Conservation (phyloP, 1,139 yeast genomes). For the Geotrichum reessii region DNA sequence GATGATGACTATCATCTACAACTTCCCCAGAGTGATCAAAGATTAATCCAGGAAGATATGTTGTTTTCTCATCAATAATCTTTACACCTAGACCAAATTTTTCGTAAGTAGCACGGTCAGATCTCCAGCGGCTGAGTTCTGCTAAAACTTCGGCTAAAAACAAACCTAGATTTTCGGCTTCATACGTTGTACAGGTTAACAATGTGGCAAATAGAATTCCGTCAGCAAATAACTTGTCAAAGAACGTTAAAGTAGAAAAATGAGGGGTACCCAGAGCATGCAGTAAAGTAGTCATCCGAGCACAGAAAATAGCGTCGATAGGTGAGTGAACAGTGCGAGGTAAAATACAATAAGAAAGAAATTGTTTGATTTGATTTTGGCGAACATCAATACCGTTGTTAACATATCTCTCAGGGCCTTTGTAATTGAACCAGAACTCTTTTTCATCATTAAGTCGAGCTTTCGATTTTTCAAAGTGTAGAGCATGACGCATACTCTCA, state of each 20-base stretch:
- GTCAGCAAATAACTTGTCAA: constrained; percentile 48
- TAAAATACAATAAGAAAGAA: constrained; percentile 61
- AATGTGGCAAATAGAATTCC: constrained; percentile 54
- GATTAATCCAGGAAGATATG: constrained; percentile 29
- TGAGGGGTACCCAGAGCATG: constrained; percentile 43
- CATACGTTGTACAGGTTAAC: constrained; percentile 66
- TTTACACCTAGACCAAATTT: constrained; percentile 32
- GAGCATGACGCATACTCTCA: constrained; percentile 33
- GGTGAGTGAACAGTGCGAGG: constrained; percentile 80
- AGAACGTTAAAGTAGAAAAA: constrained; percentile 43
- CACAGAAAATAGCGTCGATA: constrained; percentile 71
- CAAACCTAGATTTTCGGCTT: constrained; percentile 78
- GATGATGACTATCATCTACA: constrained; percentile 24
- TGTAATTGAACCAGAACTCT: constrained; percentile 33
- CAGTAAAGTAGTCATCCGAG: constrained; percentile 52
- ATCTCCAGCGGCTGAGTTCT: constrained; percentile 44
- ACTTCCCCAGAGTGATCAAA: constrained; percentile 23
- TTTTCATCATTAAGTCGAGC: constrained; percentile 35
- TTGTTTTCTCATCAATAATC: constrained; percentile 18
- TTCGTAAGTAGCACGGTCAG: constrained; percentile 29
- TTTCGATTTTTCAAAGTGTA: constrained; percentile 34
- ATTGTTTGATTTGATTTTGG: constrained; percentile 33
- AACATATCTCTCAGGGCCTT: constrained; percentile 20
- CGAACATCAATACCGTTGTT: constrained; percentile 29
- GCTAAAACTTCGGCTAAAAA: constrained; percentile 57